These are phyloP conservation scores for Kwoniella dejecticola DNA, from an alignment of 768 basidiomycete species.

Conservation along the genomic window DNA sequence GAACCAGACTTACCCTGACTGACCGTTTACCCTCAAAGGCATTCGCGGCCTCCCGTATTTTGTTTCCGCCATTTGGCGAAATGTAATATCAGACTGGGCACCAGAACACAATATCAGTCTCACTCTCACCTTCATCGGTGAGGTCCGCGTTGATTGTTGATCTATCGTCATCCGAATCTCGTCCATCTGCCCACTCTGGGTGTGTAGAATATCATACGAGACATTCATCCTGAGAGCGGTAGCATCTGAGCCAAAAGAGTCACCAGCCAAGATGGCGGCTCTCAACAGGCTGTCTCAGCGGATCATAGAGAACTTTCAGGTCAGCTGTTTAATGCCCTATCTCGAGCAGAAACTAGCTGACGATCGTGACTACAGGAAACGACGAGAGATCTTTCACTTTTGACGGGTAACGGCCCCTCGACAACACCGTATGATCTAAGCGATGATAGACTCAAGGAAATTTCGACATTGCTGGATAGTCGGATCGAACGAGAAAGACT, in stretches of 20 bases:
- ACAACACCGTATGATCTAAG: conserved; percentile 55
- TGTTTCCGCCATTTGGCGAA: not conserved
- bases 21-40: no score
- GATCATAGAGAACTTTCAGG: conserved; percentile 55
- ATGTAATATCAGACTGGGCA: not conserved
- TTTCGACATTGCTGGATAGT: conserved; percentile 82
- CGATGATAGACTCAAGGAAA: conserved; percentile 81
- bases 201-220: no score
- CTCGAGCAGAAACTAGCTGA: not conserved
- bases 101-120: not conserved
- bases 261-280: conserved; percentile 37
- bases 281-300: conserved; percentile 50
- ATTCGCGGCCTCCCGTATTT: not conserved
- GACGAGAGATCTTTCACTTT: conserved; percentile 50
- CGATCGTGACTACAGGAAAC: conserved; percentile 33
- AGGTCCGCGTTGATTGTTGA: not conserved
- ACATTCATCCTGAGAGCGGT: no score
- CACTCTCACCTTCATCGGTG: not conserved
- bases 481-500: conserved; percentile 85
- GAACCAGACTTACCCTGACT: no score
- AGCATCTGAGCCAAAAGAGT: no score
- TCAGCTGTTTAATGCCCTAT: conserved; percentile 2
- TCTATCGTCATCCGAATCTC: no score
- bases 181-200: not conserved
- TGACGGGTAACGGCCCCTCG: conserved; percentile 35